phyloP scores from a whole-genome alignment of 768 basidiomycete species.

The Pluteus cervinus region DNA sequence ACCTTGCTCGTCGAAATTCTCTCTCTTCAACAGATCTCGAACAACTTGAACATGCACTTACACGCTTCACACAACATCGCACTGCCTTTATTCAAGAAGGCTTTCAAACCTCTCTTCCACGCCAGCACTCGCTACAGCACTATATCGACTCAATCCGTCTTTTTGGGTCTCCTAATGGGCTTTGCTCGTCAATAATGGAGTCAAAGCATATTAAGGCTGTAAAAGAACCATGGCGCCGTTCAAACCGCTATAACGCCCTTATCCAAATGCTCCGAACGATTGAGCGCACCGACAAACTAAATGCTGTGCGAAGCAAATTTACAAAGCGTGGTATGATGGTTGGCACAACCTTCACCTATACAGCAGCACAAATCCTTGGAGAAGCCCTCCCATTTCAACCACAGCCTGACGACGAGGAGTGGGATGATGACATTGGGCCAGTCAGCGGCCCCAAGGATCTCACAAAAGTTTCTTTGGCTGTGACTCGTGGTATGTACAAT shows the following conservation, averaged over 20 bases:
- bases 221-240: slow-evolving; percentile 16
- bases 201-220: slow-evolving; percentile 8
- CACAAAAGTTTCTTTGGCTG: no score
- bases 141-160: slow-evolving; percentile 8
- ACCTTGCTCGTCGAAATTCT: slow-evolving; percentile 15
- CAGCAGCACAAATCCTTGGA: neutral
- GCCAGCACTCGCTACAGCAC: slow-evolving; percentile 16
- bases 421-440: neutral
- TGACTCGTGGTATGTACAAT: no score
- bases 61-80: slow-evolving; percentile 9
- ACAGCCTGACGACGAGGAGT: neutral
- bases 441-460: no score
- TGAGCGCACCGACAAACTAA: slow-evolving; percentile 3
- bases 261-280: slow-evolving; percentile 17
- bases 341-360: neutral
- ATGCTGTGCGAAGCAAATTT: slow-evolving; percentile 6
- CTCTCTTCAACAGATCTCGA: slow-evolving; percentile 13
- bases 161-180: slow-evolving; percentile 13
- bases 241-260: slow-evolving; percentile 13
- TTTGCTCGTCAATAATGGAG: slow-evolving; percentile 15
- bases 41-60: slow-evolving; percentile 6
- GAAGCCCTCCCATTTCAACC: neutral
- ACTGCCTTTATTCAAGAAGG: slow-evolving; percentile 5
- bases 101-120: slow-evolving; percentile 12
- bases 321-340: neutral